phyloP scores from a whole-genome alignment of 495 filamentous ascomycete species.

The Aspergillus hancockii region DNA sequence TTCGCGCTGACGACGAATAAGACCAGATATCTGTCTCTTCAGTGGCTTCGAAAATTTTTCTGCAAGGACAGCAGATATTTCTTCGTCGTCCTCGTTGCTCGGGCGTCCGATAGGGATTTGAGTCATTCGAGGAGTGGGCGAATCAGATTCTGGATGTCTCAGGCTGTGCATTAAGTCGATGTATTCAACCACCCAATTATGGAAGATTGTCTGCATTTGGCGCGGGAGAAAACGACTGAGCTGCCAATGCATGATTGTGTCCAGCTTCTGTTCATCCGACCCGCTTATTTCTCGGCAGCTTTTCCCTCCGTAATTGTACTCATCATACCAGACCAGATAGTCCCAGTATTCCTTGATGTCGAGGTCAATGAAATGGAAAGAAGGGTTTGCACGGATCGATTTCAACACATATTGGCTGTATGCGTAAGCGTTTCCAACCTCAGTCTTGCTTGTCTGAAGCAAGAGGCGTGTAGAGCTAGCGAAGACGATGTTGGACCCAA shows the following conservation, averaged over 20 bases:
- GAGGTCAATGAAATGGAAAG: constrained; percentile 96
- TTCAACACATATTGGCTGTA: constrained; percentile 97
- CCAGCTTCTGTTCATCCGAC: constrained; percentile 79
- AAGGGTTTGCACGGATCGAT: constrained; percentile 88
- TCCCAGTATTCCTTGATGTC: constrained; percentile 99
- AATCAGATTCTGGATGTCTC: constrained; percentile 63
- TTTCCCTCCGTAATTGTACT: constrained; percentile 97
- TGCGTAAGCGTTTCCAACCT: constrained; percentile 95
- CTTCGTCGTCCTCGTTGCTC: constrained; percentile 57
- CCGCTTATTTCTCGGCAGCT: constrained; percentile 83
- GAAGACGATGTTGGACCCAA: constrained; percentile 91
- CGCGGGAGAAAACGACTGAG: constrained; percentile 82
- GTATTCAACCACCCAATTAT: constrained; percentile 92
- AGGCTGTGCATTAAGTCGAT: constrained; percentile 89
- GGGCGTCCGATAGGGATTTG: constrained; percentile 61
- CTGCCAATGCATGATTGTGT: constrained; percentile 98
- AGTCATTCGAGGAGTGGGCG: constrained; percentile 71
- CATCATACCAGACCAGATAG: constrained; percentile 99
- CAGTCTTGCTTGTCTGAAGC: constrained; percentile 92
- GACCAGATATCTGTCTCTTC: constrained; percentile 77
- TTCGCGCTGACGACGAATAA: constrained; percentile 80
- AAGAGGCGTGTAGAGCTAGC: constrained; percentile 86
- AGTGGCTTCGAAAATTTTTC: constrained; percentile 83
- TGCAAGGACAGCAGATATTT: constrained; percentile 61
- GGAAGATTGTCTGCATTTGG: constrained; percentile 80